Base-by-base conservation (phyloP, 2,329 filamentous ascomycete species). In the Achaetomium macrosporum region DNA sequence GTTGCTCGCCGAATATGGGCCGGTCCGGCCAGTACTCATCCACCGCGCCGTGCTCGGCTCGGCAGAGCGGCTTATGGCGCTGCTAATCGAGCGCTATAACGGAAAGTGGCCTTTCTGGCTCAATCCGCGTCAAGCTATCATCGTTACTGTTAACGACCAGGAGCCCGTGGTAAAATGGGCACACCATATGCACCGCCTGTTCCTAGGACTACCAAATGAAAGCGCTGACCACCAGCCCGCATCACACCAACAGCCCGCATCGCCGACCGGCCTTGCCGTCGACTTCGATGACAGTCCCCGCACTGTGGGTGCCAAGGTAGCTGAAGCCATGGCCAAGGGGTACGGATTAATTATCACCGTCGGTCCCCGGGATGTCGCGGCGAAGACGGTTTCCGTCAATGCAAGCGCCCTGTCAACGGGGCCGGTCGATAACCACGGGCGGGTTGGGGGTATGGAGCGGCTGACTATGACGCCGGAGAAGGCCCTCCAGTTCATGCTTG, bases 31-130 rank as follows among this genome's bases (percentile, higher is more conserved):
- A 0, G 89, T 95, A 36, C 79, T 95, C 64, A 85, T 95, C 47
- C 90, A 95, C 66, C 82, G 90, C 46, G 90, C 90, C 13, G 86
- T 95, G 35, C 77, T 95, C 47, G 90, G 90, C 15, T 93, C 88
- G 0, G 78, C 95, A 5, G 90, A 95, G 69, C 80, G 90, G 42
- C 82, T 95, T 57, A 85, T 95, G 78, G 90, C 90, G 3, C 75
- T 95, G 13, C 70, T 95, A 39, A 91, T 93, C 51, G 90, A 95
- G 69, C 85, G 88, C 59, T 89, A 91, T 61, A 77, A 85, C 52
- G 88, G 88, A 15, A 79, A 78, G 53, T 95, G 88, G 82, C 90
- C 90, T 3, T 92, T 95, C 66, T 95, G 90, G 90, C 75, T 95
- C 10, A 91, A 87, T 51, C 90, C 90, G 1, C 81, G 83, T 6